Base-by-base conservation (phyloP, 108 stramenopile species). In the Fistulifera solaris region DNA sequence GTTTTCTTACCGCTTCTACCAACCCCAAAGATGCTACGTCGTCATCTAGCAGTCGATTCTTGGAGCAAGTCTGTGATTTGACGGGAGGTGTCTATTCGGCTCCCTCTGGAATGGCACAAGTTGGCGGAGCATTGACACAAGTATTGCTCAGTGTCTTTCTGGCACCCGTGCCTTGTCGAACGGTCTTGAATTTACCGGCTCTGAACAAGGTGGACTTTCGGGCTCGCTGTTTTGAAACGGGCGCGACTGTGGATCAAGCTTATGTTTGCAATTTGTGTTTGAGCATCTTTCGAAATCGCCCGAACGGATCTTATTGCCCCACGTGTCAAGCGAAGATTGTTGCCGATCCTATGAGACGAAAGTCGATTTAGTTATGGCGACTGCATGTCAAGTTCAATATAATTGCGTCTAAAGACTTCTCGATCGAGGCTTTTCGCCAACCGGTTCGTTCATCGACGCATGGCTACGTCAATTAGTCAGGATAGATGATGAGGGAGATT, bases 221-320 rank as follows among this genome's bases (percentile, higher is more conserved):
- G 16, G 77, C 89, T 4, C 56, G 89, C 27, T 80, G 78, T 54
- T 91, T 91, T 67, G 85, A 87, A 48, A 85, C 83, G 3, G 83
- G 82, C 2, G 76, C 80, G 44, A 66, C 65, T 43, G 65, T 87
- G 18, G 78, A 87, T 48, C 76, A 83, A 70, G 89, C 82, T 6
- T 65, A 67, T 57, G 79, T 91, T 38, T 91, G 89, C 63, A 86
- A 87, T 56, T 78, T 80, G 51, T 91, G 89, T 58, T 69, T 91
- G 62, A 82, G 80, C 57, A 83, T 91, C 19, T 91, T 91, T 48
- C 63, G 80, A 55, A 52, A 66, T 10, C 54, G 65, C 35, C 88
- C 88, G 15, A 48, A 55, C 46, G 81, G 65, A 38, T 40, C 16
- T 0, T 57, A 51, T 26, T 91, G 89, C 64, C 71, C 71, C 17